A percentile compares a stretch with the other conserved stretches of the same genome.
phyloP scores from a whole-genome alignment of 2,329 filamentous ascomycete genomes.

The Byssoonygena ceratinophila region DNA sequence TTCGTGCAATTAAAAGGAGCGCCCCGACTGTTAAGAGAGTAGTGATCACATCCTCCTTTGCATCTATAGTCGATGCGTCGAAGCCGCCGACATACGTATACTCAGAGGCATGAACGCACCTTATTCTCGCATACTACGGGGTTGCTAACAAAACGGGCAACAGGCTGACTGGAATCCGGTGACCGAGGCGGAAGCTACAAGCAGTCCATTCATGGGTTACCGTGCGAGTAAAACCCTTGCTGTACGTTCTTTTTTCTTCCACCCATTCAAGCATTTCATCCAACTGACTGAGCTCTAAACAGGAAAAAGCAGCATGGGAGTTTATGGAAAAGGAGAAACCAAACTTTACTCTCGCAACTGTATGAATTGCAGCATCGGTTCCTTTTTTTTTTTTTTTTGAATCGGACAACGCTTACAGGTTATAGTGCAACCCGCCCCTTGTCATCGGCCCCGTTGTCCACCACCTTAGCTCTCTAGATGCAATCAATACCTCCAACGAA shows the following conservation, averaged over 20 bases:
- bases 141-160: constrained; percentile 14
- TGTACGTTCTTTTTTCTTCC: constrained; percentile 19
- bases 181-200: constrained; percentile 33
- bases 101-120: constrained; percentile 11
- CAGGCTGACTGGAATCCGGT: constrained; percentile 38
- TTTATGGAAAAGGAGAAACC: constrained; percentile 48
- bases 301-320: constrained; percentile 55
- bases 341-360: constrained; percentile 50
- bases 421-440: constrained; percentile 44
- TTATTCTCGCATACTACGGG: background rate
- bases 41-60: constrained; percentile 59
- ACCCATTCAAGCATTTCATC: background rate
- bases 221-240: constrained; percentile 45
- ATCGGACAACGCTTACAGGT: background rate
- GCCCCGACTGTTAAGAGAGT: constrained; percentile 62
- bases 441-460: constrained; percentile 56
- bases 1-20: constrained; percentile 51
- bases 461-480: constrained; percentile 52
- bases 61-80: constrained; percentile 48
- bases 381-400: background rate
- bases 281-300: background rate
- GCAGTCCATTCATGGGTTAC: constrained; percentile 31
- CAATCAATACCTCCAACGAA: constrained; percentile 63
- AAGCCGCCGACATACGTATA: constrained; percentile 28
- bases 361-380: constrained; percentile 25